These are phyloP conservation scores for Penicillium paxilli DNA, from an alignment of 495 filamentous ascomycete species.

Conservation along the genomic window DNA sequence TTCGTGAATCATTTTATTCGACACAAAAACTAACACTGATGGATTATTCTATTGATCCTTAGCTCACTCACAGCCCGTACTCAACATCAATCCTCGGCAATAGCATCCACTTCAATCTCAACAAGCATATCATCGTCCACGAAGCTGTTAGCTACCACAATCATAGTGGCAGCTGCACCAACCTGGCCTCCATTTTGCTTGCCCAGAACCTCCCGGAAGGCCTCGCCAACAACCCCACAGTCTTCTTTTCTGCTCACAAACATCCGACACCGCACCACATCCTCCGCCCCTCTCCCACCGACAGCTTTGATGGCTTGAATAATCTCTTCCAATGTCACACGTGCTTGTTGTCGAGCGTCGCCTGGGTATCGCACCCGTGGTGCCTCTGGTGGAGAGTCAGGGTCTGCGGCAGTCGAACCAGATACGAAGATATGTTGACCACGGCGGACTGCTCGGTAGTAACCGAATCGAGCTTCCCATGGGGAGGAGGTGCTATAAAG, in stretches of 20 bases:
- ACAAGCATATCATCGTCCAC: conserved; percentile 47
- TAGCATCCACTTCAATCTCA: conserved; percentile 48
- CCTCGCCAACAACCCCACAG: conserved; percentile 32
- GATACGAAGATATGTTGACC: conserved; percentile 47
- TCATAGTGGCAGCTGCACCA: conserved; percentile 44
- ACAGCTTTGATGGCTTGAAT: conserved; percentile 41
- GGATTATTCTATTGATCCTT: neutral
- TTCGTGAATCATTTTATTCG: too few species aligned
- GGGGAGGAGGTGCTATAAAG: conserved; percentile 35
- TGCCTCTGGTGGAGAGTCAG: conserved; percentile 26
- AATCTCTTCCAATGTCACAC: conserved; percentile 37
- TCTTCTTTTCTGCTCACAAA: conserved; percentile 39
- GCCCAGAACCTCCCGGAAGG: conserved; percentile 36
- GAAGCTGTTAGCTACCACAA: conserved; percentile 42
- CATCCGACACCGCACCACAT: conserved; percentile 42
- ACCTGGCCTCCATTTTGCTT: conserved; percentile 17
- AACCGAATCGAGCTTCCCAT: conserved; percentile 45
- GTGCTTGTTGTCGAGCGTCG: conserved; percentile 41
- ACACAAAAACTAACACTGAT: neutral
- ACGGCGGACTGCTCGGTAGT: conserved; percentile 47
- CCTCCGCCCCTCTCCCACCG: conserved; percentile 38
- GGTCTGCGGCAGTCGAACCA: conserved; percentile 45
- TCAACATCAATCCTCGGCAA: conserved; percentile 13
- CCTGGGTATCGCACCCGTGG: conserved; percentile 40
- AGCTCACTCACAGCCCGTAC: neutral